Conservation (phyloP, 106 monocot species). For the Platanthera zijinensis region DNA sequence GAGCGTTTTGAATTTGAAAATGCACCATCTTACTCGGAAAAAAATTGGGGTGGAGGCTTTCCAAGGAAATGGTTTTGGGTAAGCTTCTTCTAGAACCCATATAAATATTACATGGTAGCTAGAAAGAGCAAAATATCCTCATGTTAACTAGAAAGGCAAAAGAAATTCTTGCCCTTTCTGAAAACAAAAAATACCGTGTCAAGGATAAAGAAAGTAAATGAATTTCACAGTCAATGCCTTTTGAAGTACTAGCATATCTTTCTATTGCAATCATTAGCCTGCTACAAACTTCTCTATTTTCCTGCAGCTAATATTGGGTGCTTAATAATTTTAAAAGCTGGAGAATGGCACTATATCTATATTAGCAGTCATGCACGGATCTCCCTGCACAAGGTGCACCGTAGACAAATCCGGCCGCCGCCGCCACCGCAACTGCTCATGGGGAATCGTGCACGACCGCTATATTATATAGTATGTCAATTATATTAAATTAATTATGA, state of each 20-base stretch:
- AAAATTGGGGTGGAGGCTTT: conserved; percentile 98
- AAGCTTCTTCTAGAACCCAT: conserved; percentile 6
- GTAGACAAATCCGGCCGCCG: too few relatives aligned
- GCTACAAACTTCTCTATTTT: background rate
- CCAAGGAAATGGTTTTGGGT: conserved; percentile 99
- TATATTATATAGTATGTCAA: too few relatives aligned
- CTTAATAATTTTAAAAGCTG: background rate
- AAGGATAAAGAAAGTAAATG: background rate
- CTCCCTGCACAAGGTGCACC: too few relatives aligned
- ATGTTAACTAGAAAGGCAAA: background rate
- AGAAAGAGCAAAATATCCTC: too few relatives aligned
- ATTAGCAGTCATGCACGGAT: too few relatives aligned
- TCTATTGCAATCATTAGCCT: background rate
- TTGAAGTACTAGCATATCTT: background rate
- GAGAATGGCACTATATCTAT: background rate
- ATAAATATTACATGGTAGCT: background rate
- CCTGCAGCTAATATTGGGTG: background rate
- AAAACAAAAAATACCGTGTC: background rate
- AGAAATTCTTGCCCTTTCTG: background rate
- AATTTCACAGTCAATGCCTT: background rate
- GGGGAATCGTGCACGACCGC: too few relatives aligned
- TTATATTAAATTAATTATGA: too few relatives aligned
- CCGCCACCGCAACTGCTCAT: too few relatives aligned
- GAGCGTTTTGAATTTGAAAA: conserved; percentile 87
- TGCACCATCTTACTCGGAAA: conserved; percentile 98